Evolutionary conservation across 768 basidiomycete species (phyloP), one percentile per base, ranked within the genome.

Genomic region (Sporobolomyces pararoseus): DNA sequence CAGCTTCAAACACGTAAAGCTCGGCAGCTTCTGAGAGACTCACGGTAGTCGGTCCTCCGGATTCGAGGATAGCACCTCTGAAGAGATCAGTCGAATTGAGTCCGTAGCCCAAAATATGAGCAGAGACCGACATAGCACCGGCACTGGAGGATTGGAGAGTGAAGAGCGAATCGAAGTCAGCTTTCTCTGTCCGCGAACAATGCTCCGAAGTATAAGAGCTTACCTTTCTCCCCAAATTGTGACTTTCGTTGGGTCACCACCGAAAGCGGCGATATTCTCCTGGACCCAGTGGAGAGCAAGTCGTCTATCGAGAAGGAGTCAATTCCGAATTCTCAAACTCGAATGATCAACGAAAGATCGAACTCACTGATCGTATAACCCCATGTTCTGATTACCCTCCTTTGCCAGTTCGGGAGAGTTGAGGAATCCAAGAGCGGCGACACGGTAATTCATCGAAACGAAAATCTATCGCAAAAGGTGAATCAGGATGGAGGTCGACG

Each of bases 211-310:
- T 23, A 12, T 23, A 10, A 7, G 27, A 13, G 37, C 65, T n/a
- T 16, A 65, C 64, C 44, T 37, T 44, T 75, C 70, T 5, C 73
- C 73, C 66, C 66, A 70, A 16, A 74, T 63, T 10, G 73, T 71
- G 0, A 82, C 85, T 79, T 86, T 87, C 17, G 78, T 71, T 19
- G 84, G 84, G 77, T 87, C 84, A 0, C 87, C 87, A 17, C 87
- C 87, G 74, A 89, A 89, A 3, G 82, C 82, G 4, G 80, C 83
- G 23, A 88, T 85, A 73, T 89, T 87, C n/a, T 86, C 80, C 69
- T 87, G 83, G 0, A 89, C 79, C 77, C 87, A 89, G 19, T 79
- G 72, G 0, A 90, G 78, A 0, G 86, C 86, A 35, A 82, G 79
- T 1, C 82, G 80, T 35, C 78, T 88, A 86, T 39, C 42, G 29